Conservation (phyloP, 371 early-diverging fungal species). For the Quaeritorhiza haematococci region DNA sequence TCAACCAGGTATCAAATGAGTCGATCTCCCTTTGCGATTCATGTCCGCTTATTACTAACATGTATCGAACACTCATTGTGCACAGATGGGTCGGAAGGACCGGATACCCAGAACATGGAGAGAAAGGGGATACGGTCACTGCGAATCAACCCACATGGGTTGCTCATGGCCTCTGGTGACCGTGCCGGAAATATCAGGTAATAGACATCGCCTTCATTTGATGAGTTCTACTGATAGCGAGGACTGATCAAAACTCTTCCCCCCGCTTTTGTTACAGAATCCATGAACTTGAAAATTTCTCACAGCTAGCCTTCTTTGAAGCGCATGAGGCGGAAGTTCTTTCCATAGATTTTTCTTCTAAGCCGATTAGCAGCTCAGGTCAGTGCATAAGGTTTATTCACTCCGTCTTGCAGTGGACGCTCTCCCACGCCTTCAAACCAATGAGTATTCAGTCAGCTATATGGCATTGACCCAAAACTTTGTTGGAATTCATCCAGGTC, state of each 20-base stretch:
- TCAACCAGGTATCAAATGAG: too few relatives aligned
- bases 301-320: slow-evolving; percentile 62
- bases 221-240: not conserved
- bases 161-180: slow-evolving; percentile 70
- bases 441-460: too few relatives aligned
- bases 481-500: not conserved
- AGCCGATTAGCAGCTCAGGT: too few relatives aligned
- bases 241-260: not conserved
- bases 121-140: slow-evolving; percentile 61
- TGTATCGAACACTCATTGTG: too few relatives aligned
- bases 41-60: too few relatives aligned
- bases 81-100: too few relatives aligned
- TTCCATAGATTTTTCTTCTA: slow-evolving; percentile 61
- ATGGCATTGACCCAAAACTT: not conserved
- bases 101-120: slow-evolving; percentile 4
- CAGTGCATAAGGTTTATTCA: too few relatives aligned
- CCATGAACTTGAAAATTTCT: slow-evolving; percentile 54
- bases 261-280: slow-evolving; percentile 30
- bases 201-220: not conserved
- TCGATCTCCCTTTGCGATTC: too few relatives aligned
- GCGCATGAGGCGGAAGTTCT: slow-evolving; percentile 83
- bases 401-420: too few relatives aligned
- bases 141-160: slow-evolving; percentile 64
- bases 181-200: slow-evolving; percentile 65
- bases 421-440: not conserved